Evolutionary conservation across 306 rosid species (phyloP).

Genomic region (Corylus heterophylla): DNA sequence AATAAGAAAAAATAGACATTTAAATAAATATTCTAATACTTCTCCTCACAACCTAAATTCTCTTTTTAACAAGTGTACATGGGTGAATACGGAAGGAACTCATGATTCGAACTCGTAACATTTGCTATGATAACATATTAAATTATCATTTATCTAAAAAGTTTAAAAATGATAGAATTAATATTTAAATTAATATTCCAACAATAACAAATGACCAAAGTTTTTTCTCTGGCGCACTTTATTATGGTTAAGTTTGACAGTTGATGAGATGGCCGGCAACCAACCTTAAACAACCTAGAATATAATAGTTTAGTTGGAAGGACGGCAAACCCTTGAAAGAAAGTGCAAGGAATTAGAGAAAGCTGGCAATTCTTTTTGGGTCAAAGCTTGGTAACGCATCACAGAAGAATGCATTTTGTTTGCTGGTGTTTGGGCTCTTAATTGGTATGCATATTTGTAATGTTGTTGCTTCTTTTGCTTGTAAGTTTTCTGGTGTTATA

Average conservation of each 20-base stretch:
- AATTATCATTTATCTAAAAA: too few relatives aligned
- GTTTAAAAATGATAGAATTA: too few relatives aligned
- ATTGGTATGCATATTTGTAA: neutral
- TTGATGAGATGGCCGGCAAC: neutral
- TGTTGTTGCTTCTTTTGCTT: slow-evolving; percentile 2
- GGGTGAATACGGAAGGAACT: too few relatives aligned
- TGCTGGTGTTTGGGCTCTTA: neutral
- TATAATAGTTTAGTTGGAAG: neutral
- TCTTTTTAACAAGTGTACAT: too few relatives aligned
- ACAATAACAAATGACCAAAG: neutral
- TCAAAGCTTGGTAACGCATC: neutral
- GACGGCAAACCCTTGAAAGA: neutral
- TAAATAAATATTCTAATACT: too few relatives aligned
- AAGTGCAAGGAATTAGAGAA: neutral
- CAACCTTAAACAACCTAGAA: neutral
- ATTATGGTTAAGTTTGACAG: neutral
- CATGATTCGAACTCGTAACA: too few relatives aligned
- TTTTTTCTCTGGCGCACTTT: neutral
- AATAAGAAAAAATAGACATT: too few relatives aligned
- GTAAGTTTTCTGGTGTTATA: neutral
- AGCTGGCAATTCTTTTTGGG: neutral
- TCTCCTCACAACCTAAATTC: too few relatives aligned
- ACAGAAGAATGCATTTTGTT: neutral
- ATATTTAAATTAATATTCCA: too few relatives aligned
- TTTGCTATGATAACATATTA: too few relatives aligned